Base-by-base conservation (phyloP, 768 basidiomycete genomes). In the Cantharellus cinnabarinus region DNA sequence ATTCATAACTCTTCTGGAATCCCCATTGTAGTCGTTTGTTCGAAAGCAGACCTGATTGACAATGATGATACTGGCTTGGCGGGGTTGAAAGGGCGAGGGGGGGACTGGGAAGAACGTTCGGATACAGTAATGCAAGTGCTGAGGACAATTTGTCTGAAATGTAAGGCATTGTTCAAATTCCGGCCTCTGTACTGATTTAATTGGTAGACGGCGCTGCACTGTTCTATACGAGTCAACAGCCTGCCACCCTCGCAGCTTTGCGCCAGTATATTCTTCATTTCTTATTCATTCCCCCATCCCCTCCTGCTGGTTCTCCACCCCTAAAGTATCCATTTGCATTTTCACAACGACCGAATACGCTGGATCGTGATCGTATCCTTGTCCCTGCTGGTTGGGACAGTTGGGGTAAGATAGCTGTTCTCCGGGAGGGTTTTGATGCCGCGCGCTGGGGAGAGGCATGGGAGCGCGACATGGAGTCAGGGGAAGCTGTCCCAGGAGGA, bases 311-410 rank as follows among this genome's bases (percentile, higher is more conserved):
- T 5, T 67, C 72, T 0, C 71, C 75, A 20, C 80, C 83, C 3
- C 72, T 74, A 37, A 80, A 83, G 42, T 87, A 88, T 65, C 79
- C 82, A 1, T 95, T 97, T 71, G 83, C 89, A 0, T 98, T 95
- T 70, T 71, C 76, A 2, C 79, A 88, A 59, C 83, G 85, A 63
- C 84, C 95, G 1, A 98, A 97, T 67, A 84, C 87, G 0, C 74
- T 98, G 52, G 95, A 98, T 67, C 81, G 95, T 40, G 93, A 97
- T 66, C 82, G 80, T 7, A 83, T 97, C 57, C 79, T 95, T 50
- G 81, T 98, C 3, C 95, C 94, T 1, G 79, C 89, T 2, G 95
- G 95, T 0, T 99, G 95, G 95, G 95, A 98, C 67, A 89, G 86
- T 64, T 95, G 89, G 87, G 91, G 93, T 0, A 98, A 97, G 73